Conservation (phyloP, 2,329 filamentous ascomycete species). For the Lasiodiplodia hormozganensis region DNA sequence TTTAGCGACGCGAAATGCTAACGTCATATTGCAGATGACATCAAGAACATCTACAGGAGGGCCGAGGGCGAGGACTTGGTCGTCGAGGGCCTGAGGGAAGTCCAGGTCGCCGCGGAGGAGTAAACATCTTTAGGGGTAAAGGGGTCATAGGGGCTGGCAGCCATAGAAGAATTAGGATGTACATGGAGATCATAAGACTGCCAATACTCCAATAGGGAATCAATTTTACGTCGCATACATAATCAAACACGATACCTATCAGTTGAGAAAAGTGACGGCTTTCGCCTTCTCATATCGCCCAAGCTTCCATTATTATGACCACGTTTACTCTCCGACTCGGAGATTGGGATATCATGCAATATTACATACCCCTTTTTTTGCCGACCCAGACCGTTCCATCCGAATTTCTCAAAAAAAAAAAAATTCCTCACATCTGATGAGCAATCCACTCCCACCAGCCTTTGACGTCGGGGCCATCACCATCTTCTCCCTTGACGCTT, state of each 20-base stretch:
- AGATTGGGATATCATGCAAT: constrained; percentile 24
- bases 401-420: not conserved
- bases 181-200: constrained; percentile 28
- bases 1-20: constrained; percentile 31
- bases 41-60: constrained; percentile 89
- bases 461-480: constrained; percentile 73
- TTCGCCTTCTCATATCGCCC: not conserved
- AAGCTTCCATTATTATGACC: constrained; percentile 18
- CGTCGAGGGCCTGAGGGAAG: constrained; percentile 85
- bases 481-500: constrained; percentile 65
- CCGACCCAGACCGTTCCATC: not conserved
- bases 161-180: constrained; percentile 28
- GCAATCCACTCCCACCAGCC: constrained; percentile 94
- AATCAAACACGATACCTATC: constrained; percentile 5
- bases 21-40: constrained; percentile 74
- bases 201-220: constrained; percentile 26
- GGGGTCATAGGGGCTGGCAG: constrained; percentile 19
- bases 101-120: constrained; percentile 73
- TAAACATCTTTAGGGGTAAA: constrained; percentile 42
- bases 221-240: constrained; percentile 27
- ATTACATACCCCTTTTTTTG: constrained; percentile 19
- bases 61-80: constrained; percentile 84
- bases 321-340: constrained; percentile 17
- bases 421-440: constrained; percentile 64
- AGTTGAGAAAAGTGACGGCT: constrained; percentile 5